A percentile compares a stretch with the other conserved stretches of the same genome.
Evolutionary conservation across 768 basidiomycete genomes (phyloP).

Genomic region (Trametes elegans): DNA sequence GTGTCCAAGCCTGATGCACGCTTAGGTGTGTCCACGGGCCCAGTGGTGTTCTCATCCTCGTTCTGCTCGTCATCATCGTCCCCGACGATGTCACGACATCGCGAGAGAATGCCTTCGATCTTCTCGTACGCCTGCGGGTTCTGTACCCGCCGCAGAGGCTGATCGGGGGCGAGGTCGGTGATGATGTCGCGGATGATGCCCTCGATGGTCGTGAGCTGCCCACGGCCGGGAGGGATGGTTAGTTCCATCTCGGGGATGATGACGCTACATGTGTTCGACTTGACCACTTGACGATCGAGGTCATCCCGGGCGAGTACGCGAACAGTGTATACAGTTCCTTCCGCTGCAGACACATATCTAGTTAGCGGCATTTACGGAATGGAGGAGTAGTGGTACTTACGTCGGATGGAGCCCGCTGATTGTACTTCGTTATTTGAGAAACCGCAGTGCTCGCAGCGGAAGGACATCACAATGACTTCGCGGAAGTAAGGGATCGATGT

Average conservation of each 20-base stretch:
- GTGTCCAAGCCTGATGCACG: conserved; percentile 40
- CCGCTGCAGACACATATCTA: conserved; percentile 51
- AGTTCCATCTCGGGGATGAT: conserved; percentile 85
- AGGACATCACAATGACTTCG: conserved; percentile 95
- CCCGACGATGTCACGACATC: conserved; percentile 60
- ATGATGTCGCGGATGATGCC: conserved; percentile 84
- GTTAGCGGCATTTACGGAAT: background rate
- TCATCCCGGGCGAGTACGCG: conserved; percentile 72
- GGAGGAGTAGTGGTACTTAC: conserved; percentile 42
- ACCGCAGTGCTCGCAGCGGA: conserved; percentile 93
- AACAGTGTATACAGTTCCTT: conserved; percentile 80
- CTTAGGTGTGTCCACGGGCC: conserved; percentile 26
- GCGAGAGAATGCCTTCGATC: conserved; percentile 73
- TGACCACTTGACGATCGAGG: conserved; percentile 90
- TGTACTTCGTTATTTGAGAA: conserved; percentile 91
- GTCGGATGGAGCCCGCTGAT: conserved; percentile 80
- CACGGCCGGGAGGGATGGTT: conserved; percentile 84
- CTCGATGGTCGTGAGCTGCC: conserved; percentile 96
- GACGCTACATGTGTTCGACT: conserved; percentile 80
- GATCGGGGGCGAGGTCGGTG: conserved; percentile 75
- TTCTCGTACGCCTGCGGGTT: conserved; percentile 68
- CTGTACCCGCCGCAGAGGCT: conserved; percentile 80
- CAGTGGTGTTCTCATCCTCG: conserved; percentile 31
- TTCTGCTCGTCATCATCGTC: conserved; percentile 50
- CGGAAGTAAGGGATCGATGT: conserved; percentile 95